Conservation (phyloP, 140 eudicot genomes). For the Senecio squalidus region DNA sequence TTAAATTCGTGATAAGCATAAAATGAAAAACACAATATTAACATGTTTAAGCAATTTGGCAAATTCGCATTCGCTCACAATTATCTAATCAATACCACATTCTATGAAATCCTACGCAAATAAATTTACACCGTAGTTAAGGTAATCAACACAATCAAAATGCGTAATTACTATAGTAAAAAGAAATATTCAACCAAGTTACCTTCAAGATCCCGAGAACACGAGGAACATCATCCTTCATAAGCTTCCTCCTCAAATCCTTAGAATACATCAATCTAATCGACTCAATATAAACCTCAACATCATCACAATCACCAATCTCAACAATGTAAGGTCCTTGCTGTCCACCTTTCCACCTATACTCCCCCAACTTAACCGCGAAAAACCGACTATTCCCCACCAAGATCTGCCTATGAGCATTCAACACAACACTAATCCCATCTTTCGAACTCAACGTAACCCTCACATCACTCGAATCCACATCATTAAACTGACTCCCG, state of each 20-base stretch:
- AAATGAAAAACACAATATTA: not conserved
- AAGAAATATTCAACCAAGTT: no score
- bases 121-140: slow-evolving; percentile 3
- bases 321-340: slow-evolving; percentile 45
- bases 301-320: slow-evolving; percentile 87
- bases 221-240: slow-evolving; percentile 43
- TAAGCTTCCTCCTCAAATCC: slow-evolving; percentile 37
- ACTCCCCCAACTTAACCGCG: slow-evolving; percentile 46
- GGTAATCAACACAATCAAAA: no score
- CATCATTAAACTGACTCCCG: slow-evolving; percentile 69
- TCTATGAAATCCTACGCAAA: not conserved
- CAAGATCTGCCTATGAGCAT: slow-evolving; percentile 75
- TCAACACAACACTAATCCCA: slow-evolving; percentile 50
- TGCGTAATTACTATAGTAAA: no score
- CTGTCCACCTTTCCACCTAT: slow-evolving; percentile 28
- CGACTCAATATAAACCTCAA: slow-evolving; percentile 76
- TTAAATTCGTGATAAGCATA: not conserved
- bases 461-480: slow-evolving; percentile 67
- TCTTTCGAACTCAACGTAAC: slow-evolving; percentile 67
- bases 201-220: slow-evolving; percentile 48
- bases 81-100: no score
- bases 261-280: slow-evolving; percentile 71
- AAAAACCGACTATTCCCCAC: slow-evolving; percentile 71
- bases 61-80: no score
- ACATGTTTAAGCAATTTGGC: not conserved